Evolutionary conservation across 2,329 filamentous ascomycete species (phyloP).

Genomic region (Trematosphaeria pertusa): DNA sequence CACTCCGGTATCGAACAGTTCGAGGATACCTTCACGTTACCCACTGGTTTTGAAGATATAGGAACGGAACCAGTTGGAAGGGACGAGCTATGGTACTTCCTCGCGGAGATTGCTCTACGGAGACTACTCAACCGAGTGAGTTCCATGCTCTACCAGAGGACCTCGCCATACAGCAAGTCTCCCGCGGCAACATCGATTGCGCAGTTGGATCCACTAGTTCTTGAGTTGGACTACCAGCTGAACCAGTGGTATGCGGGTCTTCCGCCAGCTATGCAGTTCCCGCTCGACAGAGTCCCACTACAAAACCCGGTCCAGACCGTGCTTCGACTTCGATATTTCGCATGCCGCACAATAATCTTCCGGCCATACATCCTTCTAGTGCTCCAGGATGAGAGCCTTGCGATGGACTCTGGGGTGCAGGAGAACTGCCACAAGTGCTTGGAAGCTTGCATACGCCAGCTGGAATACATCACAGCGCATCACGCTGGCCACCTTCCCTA

Average conservation of each 20-base stretch:
- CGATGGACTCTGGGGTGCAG: constrained; percentile 73
- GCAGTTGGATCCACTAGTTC: constrained; percentile 77
- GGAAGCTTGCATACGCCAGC: constrained; percentile 78
- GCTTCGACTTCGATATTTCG: constrained; percentile 79
- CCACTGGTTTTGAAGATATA: constrained; percentile 74
- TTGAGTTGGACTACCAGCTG: constrained; percentile 81
- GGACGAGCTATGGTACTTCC: constrained; percentile 85
- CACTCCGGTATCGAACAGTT: constrained; percentile 84
- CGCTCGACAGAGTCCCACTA: constrained; percentile 71
- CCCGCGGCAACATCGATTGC: constrained; percentile 68
- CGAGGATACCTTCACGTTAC: constrained; percentile 79
- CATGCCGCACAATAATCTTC: constrained; percentile 86
- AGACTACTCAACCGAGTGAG: constrained; percentile 79
- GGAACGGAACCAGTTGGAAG: constrained; percentile 72
- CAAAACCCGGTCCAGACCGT: constrained; percentile 81
- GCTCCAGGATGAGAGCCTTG: constrained; percentile 76
- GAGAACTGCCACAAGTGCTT: constrained; percentile 83
- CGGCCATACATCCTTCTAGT: constrained; percentile 83
- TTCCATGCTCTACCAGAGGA: constrained; percentile 80
- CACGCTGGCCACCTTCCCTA: constrained; percentile 86
- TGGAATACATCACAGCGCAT: constrained; percentile 80
- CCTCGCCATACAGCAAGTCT: constrained; percentile 47
- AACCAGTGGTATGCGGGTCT: constrained; percentile 86
- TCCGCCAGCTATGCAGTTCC: constrained; percentile 77
- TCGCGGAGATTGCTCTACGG: constrained; percentile 81